Base-by-base conservation (phyloP, 2,329 filamentous ascomycete genomes). In the Xylaria sp. region DNA sequence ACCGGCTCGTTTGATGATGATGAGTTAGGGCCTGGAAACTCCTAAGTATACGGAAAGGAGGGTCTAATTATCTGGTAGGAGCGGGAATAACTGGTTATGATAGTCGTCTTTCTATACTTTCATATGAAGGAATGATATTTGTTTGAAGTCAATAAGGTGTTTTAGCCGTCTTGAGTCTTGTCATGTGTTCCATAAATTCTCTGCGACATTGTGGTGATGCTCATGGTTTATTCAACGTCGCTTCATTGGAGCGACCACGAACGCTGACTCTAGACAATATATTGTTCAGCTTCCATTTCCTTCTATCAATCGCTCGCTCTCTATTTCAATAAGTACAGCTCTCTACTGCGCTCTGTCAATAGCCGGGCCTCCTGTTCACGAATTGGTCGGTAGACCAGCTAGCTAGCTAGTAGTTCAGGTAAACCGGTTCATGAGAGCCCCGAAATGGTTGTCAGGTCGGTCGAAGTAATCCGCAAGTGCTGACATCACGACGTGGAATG, bases 11-110 rank as follows among this genome's bases (percentile, higher is more conserved):
- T 23, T 50, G 18, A 15, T 32, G 25, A 43, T 36, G 23, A 43
- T 57, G 55, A 52, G 50, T 28, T 50, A 18, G 28, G 25, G 25
- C 13, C 39, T 58, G 20, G 53, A 57, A 28, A 57, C 20, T 57
- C 34, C 20, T 41, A 10, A 41, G 34, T 6, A 25, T 28, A 57
- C 18, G 32, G 8, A 41, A 18, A 57, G 32, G 32, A 57, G 32
- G 34, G 4, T 57, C 53, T 57, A 41, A 55, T 57, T 8, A 41
- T 41, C 20, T 25, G 53, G 23, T 25, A 13, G 53, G 18, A 25
- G 34, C 13, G 32, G 23, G 53, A 9, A 41, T 41, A 39, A 41
- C 34, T 57, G 34, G 53, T 25, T 28, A 57, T 20, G 34, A 41
- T 25, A 18, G 6, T 41, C 53, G 41, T 25, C 41, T 28, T 41